These are phyloP conservation scores for Cercospora berteroae DNA, from an alignment of 2,329 filamentous ascomycete species.

Conservation along the genomic window DNA sequence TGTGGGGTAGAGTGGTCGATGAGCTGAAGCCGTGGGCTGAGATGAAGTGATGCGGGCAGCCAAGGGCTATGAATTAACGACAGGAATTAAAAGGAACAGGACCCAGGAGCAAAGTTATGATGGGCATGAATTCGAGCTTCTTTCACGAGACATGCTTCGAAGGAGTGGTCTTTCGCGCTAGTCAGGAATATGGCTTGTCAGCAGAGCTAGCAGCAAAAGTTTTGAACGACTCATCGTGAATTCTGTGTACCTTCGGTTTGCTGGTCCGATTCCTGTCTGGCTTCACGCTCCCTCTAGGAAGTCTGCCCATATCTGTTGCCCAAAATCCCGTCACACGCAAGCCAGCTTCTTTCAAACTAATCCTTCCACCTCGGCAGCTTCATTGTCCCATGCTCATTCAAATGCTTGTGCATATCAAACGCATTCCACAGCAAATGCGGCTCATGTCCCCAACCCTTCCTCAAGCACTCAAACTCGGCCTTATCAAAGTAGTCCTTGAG, in stretches of 20 bases:
- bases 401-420: conserved; percentile 85
- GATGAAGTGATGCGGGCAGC: conserved; percentile 23
- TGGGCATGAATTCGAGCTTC: neutral
- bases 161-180: neutral
- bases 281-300: neutral
- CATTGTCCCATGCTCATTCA: conserved; percentile 83
- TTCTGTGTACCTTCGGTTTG: neutral
- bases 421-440: conserved; percentile 81
- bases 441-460: conserved; percentile 86
- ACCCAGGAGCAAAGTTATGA: neutral
- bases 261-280: neutral
- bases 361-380: conserved; percentile 68
- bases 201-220: neutral
- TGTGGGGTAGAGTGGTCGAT: conserved; percentile 53
- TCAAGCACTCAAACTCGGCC: conserved; percentile 80
- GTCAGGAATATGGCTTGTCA: neutral
- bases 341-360: neutral
- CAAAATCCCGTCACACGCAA: neutral
- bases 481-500: conserved; percentile 78
- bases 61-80: neutral
- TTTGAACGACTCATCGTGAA: neutral
- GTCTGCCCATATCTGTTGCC: neutral
- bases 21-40: conserved; percentile 34
- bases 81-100: neutral
- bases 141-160: too few species aligned